Base-by-base conservation (phyloP, 768 basidiomycete genomes). In the Roridomyces roridus region DNA sequence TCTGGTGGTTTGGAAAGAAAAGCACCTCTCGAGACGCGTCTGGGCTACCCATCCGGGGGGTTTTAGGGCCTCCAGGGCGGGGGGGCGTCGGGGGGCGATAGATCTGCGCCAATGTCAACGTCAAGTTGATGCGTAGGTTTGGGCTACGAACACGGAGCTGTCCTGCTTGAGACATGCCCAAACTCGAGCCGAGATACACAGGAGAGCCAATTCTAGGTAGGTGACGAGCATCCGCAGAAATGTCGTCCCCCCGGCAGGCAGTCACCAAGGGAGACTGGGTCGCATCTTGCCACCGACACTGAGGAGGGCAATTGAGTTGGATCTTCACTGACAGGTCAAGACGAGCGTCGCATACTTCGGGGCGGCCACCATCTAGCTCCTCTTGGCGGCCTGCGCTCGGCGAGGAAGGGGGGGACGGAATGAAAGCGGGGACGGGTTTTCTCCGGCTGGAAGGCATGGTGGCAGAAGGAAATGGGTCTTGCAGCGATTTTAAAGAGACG, bases 401-500 rank as follows among this genome's bases (percentile, higher is more conserved):
- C 6, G 78, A 78, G 2, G 80, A 71, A 44, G 85, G 82, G 6
- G 87, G 84, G 12, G 88, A 87, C 29, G 88, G 88, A 40, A 87
- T 77, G 70, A 84, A 89, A 48, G 72, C 71, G 4, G 89, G 89
- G 36, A 83, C 87, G 28, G 89, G 89, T 68, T 91, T 91, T 49
- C 88, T 79, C 70, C 42, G 74, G 75, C 51, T 68, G 72, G 74
- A 78, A 72, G 46, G 47, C 52, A 7, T 35, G 44, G 3, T 15
- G 26, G 17, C 10, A n/a, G 43, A 25, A 17, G 43, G 11, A 15
- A 26, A 44, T 21, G 20, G 12, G 15, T 18, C 14, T 31, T 5
- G 26, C 11, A 8, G 20, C 42, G 15, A 20, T 23, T 5, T 35
- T 10, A 42, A 12, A 26, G 14, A 36, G 39, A 46, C 44, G 23